A percentile compares a stretch with the other conserved stretches of the same genome.
Conservation (phyloP, 306 rosid species). For the Benincasa hispida region DNA sequence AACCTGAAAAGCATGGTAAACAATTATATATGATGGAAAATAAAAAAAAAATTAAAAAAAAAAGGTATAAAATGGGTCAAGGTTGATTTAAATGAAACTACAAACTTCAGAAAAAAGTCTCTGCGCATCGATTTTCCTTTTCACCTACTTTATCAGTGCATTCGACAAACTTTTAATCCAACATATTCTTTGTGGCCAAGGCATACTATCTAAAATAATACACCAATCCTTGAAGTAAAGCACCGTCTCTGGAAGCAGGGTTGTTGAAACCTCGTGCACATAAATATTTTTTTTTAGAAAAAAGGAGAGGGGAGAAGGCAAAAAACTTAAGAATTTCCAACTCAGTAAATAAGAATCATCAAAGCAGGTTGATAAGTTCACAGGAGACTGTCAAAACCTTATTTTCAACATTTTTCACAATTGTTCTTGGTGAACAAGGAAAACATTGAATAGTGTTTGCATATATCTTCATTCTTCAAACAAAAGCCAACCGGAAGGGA, state of each 20-base stretch:
- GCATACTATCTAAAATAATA: background rate
- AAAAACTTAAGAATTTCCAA: background rate
- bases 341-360: background rate
- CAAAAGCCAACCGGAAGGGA: background rate
- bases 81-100: background rate
- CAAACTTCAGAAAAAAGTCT: background rate
- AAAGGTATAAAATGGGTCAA: background rate
- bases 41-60: no score
- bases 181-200: background rate
- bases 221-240: background rate
- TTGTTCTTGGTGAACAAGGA: background rate
- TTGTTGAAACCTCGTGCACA: background rate
- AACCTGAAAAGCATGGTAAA: conserved; percentile 47
- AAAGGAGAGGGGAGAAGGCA: background rate
- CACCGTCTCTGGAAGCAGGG: background rate
- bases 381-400: background rate
- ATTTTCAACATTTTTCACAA: background rate
- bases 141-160: background rate
- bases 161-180: background rate
- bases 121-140: background rate
- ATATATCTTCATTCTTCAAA: background rate
- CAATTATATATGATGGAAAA: conserved; percentile 7
- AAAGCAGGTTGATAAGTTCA: background rate
- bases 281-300: background rate
- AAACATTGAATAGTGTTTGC: background rate